Conservation (phyloP, 495 filamentous ascomycete genomes). For the Penicillium paxilli region DNA sequence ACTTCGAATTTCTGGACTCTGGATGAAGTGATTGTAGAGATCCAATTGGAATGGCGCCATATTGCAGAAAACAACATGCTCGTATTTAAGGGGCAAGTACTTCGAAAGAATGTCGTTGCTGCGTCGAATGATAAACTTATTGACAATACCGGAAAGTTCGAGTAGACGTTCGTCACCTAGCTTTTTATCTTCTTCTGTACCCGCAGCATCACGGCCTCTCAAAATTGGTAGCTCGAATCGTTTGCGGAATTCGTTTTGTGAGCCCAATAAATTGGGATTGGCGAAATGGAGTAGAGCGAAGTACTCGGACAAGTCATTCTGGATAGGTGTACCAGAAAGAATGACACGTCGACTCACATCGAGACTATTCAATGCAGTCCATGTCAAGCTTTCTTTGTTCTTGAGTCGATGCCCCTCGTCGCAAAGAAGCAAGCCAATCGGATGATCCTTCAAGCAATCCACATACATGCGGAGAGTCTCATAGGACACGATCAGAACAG, state of each 20-base stretch:
- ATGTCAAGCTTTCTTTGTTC: constrained; percentile 95
- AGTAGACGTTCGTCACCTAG: constrained; percentile 81
- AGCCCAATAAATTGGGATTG: constrained; percentile 89
- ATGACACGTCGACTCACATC: constrained; percentile 93
- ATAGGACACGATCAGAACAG: constrained; percentile 99
- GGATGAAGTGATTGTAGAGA: constrained; percentile 95
- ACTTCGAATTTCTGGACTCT: constrained; percentile 90
- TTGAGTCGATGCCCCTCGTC: constrained; percentile 99
- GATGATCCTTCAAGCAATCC: constrained; percentile 79
- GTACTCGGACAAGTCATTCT: constrained; percentile 97
- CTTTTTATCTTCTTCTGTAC: constrained; percentile 76
- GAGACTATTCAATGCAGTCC: constrained; percentile 82
- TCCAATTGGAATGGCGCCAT: constrained; percentile 88
- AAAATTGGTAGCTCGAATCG: constrained; percentile 92
- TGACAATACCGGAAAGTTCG: constrained; percentile 83
- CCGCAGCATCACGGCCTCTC: constrained; percentile 86
- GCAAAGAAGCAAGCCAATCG: constrained; percentile 93
- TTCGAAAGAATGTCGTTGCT: constrained; percentile 98
- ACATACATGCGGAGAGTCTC: constrained; percentile 92
- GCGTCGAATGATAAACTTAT: constrained; percentile 98
- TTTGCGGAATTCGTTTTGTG: constrained; percentile 90
- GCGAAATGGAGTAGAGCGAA: constrained; percentile 96
- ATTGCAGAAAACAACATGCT: constrained; percentile 99
- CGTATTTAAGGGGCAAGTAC: constrained; percentile 97
- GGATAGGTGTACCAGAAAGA: constrained; percentile 94